Evolutionary conservation across 306 rosid species (phyloP).

Genomic region (Senna tora): DNA sequence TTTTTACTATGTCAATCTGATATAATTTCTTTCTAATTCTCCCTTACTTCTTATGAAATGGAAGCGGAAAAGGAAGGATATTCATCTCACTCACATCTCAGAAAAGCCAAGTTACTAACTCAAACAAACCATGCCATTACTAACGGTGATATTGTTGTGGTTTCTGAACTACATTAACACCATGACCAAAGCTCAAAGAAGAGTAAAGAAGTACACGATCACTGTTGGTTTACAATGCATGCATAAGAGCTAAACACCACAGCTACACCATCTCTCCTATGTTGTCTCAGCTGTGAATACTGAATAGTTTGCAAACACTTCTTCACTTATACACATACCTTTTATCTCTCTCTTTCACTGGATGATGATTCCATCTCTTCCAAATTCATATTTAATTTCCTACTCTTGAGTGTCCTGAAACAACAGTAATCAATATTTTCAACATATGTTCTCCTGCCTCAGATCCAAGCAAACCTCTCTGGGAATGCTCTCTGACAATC

Average conservation of each 20-base stretch:
- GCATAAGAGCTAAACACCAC: background rate
- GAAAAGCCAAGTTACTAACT: background rate
- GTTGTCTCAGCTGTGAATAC: background rate
- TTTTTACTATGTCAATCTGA: background rate
- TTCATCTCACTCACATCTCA: slow-evolving; percentile 3
- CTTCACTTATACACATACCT: background rate
- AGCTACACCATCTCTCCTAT: background rate
- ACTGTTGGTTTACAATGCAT: background rate
- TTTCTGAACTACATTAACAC: background rate
- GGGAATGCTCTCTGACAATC: background rate
- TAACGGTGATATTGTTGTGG: background rate
- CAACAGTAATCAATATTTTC: too few species aligned
- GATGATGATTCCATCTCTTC: too few species aligned
- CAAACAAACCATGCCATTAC: background rate
- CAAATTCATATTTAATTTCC: too few species aligned
- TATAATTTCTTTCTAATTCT: background rate
- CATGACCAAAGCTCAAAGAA: background rate
- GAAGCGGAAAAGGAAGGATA: background rate
- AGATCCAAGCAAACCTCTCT: background rate
- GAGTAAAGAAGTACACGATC: background rate
- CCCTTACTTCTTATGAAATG: background rate
- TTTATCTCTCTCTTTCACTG: background rate
- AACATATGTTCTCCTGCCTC: too few species aligned
- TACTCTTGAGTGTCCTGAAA: too few species aligned
- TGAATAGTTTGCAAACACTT: background rate